A percentile compares a stretch with the other conserved stretches of the same genome.
Evolutionary conservation across 768 basidiomycete species (phyloP).

Genomic region (Naganishia antarctica): DNA sequence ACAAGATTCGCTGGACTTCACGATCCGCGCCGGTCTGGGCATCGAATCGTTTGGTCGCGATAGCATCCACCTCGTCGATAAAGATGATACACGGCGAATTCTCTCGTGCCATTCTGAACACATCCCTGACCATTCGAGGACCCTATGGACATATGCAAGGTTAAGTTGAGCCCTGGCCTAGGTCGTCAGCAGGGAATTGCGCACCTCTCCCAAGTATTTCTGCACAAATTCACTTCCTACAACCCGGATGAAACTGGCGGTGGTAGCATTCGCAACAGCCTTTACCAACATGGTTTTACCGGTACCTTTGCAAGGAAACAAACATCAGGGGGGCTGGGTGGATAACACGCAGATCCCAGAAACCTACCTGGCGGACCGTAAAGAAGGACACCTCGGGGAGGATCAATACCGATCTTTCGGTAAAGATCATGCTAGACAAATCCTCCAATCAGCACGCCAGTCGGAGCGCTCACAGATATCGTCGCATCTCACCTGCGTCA

Average conservation of each 20-base stretch:
- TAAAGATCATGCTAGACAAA: conserved; percentile 94
- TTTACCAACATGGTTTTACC: conserved; percentile 99
- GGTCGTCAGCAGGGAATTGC: background rate
- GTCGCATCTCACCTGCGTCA: conserved; percentile 44
- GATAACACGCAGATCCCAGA: no score
- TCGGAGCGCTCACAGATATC: background rate
- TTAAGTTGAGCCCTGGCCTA: background rate
- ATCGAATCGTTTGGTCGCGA: conserved; percentile 98
- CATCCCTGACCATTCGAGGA: conserved; percentile 98
- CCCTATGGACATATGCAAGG: conserved; percentile 52
- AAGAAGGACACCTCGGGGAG: conserved; percentile 89
- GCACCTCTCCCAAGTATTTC: conserved; percentile 87
- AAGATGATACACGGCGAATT: conserved; percentile 98
- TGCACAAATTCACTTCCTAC: conserved; percentile 98
- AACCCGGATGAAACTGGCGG: conserved; percentile 94
- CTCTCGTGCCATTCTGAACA: conserved; percentile 94
- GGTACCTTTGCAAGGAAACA: conserved; percentile 60
- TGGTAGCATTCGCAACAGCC: conserved; percentile 97
- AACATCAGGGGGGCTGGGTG: background rate
- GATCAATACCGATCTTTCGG: conserved; percentile 99
- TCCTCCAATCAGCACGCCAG: background rate
- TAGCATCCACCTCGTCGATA: conserved; percentile 90
- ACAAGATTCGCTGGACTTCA: conserved; percentile 95
- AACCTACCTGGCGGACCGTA: conserved; percentile 88
- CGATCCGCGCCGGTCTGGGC: conserved; percentile 98